Conservation (phyloP, 2,329 filamentous ascomycete species). For the Myriosclerotinia scirpicola region DNA sequence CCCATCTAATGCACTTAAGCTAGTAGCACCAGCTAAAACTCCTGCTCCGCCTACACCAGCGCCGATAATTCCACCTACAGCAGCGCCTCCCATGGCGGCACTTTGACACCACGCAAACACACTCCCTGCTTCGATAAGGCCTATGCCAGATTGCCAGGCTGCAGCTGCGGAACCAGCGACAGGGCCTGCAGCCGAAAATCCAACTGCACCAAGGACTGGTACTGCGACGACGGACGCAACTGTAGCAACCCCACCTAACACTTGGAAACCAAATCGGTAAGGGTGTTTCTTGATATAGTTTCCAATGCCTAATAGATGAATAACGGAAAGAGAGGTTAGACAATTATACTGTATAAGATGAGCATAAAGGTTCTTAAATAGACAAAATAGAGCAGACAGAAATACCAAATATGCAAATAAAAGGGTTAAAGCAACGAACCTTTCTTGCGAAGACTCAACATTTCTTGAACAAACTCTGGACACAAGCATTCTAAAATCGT, state of each 20-base stretch:
- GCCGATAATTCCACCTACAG: constrained; percentile 4
- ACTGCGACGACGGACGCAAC: background rate
- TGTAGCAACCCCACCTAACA: background rate
- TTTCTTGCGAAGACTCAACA: background rate
- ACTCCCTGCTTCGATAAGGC: constrained; percentile 36
- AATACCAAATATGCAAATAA: background rate
- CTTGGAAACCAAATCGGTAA: constrained; percentile 11
- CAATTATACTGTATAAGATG: background rate
- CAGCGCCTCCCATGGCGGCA: constrained; percentile 11
- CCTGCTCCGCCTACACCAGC: background rate
- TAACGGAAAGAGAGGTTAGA: background rate
- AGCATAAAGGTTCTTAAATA: too few species aligned
- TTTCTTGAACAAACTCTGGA: background rate
- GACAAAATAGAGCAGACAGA: background rate
- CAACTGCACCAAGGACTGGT: constrained; percentile 26
- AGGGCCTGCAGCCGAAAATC: constrained; percentile 35
- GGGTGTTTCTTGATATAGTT: constrained; percentile 14
- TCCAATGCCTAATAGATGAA: background rate
- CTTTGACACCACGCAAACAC: constrained; percentile 40
- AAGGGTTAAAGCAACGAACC: background rate
- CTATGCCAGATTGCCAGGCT: constrained; percentile 35
- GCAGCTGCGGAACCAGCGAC: constrained; percentile 33
- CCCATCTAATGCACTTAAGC: background rate
- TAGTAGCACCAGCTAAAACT: background rate
- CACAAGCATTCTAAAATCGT: background rate